These are phyloP conservation scores for Kitagawia praeruptora DNA, from an alignment of 129 eudicot genomes.

Conservation along the genomic window DNA sequence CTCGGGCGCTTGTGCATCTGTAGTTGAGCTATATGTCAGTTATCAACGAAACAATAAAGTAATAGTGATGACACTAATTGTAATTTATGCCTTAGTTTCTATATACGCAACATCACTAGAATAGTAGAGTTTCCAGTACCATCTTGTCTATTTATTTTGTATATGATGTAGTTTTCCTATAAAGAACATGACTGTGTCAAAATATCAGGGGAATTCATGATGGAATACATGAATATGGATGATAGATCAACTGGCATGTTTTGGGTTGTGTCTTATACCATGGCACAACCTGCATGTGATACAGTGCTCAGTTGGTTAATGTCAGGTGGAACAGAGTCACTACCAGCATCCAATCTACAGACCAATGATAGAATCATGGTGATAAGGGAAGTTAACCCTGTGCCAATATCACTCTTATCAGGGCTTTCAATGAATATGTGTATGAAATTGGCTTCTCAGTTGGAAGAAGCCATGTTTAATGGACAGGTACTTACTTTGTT, in stretches of 20 bases:
- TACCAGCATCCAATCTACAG: slow-evolving; percentile 61
- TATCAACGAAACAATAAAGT: neutral
- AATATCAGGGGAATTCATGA: slow-evolving; percentile 66
- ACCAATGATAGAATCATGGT: slow-evolving; percentile 63
- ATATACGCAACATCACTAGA: neutral
- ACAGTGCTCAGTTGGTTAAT: slow-evolving; percentile 75
- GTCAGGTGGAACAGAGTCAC: slow-evolving; percentile 71
- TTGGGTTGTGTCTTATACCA: slow-evolving; percentile 97
- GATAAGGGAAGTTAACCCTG: slow-evolving; percentile 89
- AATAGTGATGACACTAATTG: neutral
- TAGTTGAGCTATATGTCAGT: neutral
- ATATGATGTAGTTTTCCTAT: neutral
- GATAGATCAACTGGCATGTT: slow-evolving; percentile 95
- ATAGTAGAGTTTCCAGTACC: neutral
- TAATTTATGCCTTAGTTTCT: neutral
- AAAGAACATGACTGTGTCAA: slow-evolving; percentile 1
- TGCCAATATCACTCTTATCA: slow-evolving; percentile 71
- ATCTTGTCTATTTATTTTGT: neutral
- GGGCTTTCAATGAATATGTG: slow-evolving; percentile 86
- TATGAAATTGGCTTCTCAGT: slow-evolving; percentile 64
- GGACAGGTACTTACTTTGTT: slow-evolving; percentile 56
- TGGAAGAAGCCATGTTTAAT: slow-evolving; percentile 90
- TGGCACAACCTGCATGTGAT: slow-evolving; percentile 98
- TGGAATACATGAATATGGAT: slow-evolving; percentile 92
- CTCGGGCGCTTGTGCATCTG: neutral